phyloP scores from a whole-genome alignment of 208 protist genomes.

The Acanthamoeba sp. region DNA sequence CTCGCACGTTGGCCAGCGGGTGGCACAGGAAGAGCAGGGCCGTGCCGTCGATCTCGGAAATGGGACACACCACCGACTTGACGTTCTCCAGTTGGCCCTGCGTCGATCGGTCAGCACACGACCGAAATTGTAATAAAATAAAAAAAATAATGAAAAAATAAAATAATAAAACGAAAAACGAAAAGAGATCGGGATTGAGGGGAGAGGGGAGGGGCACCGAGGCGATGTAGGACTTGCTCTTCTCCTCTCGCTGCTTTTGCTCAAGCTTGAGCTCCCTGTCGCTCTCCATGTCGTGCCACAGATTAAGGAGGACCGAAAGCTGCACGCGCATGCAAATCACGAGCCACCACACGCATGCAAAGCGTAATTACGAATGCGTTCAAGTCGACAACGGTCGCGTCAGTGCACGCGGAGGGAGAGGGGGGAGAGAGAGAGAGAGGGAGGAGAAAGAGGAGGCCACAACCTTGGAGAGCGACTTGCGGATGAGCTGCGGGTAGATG shows the following conservation, averaged over 20 bases:
- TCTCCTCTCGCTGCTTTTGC: slow-evolving; percentile 29
- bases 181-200: neutral
- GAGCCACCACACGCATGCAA: neutral
- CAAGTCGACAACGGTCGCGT: too few relatives aligned
- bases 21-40: slow-evolving; percentile 54
- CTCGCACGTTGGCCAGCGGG: slow-evolving; percentile 29
- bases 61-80: slow-evolving; percentile 23
- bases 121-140: neutral
- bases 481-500: slow-evolving; percentile 57
- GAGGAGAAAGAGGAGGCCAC: neutral
- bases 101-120: neutral
- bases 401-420: too few relatives aligned
- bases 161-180: neutral
- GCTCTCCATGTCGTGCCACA: slow-evolving; percentile 58
- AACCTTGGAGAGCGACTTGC: slow-evolving; percentile 56
- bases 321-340: neutral
- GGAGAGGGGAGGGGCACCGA: neutral
- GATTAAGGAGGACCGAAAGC: slow-evolving; percentile 8
- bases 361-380: too few relatives aligned
- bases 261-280: slow-evolving; percentile 47
- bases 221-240: slow-evolving; percentile 41
- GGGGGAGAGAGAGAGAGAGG: neutral
- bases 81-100: slow-evolving; percentile 50
- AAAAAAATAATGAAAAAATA: slow-evolving; percentile 22
- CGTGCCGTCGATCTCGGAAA: slow-evolving; percentile 65